Evolutionary conservation across 257 asterid species (phyloP).

Genomic region (Sherardia arvensis): DNA sequence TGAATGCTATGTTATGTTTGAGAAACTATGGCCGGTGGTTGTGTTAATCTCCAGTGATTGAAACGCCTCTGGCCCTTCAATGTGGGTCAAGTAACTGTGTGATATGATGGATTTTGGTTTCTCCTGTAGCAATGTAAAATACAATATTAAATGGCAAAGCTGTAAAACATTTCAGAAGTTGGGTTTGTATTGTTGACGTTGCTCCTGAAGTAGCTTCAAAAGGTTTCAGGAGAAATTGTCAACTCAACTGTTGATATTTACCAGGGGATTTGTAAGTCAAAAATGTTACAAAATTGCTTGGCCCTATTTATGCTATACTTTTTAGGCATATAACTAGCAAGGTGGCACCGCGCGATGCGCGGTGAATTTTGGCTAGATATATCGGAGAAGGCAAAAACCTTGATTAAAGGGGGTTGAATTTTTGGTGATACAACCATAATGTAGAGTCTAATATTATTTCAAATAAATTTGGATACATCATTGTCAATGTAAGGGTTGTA

Average conservation of each 20-base stretch:
- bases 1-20: constrained; percentile 43
- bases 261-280: not conserved
- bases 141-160: constrained; percentile 18
- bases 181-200: constrained; percentile 9
- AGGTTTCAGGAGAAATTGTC: not conserved
- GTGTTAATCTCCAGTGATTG: constrained; percentile 18
- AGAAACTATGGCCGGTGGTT: constrained; percentile 24
- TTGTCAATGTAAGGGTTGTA: no score
- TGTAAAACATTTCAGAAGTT: constrained; percentile 12
- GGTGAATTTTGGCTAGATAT: no score
- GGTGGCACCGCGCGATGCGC: no score
- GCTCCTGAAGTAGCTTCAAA: not conserved
- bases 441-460: no score
- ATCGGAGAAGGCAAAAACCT: no score
- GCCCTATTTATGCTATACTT: not conserved
- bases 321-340: no score
- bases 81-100: constrained; percentile 31
- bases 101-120: constrained; percentile 42
- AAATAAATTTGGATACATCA: no score
- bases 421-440: no score
- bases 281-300: not conserved
- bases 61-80: constrained; percentile 30
- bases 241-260: constrained; percentile 5
- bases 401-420: no score
- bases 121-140: constrained; percentile 18